These are phyloP conservation scores for Ceriops decandra DNA, from an alignment of 345 rosid genomes.

Conservation along the genomic window DNA sequence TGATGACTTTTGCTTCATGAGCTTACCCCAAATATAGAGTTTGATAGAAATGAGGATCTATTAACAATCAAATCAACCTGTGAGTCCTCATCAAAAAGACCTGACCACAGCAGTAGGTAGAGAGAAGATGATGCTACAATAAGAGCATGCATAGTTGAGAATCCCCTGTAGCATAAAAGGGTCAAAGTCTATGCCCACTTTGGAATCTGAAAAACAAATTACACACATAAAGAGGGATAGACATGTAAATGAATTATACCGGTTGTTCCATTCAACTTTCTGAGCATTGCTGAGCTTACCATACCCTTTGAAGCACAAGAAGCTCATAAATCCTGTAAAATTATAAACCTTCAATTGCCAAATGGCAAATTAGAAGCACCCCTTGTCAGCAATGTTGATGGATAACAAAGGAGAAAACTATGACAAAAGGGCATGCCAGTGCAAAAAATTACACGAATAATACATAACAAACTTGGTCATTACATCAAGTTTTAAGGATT, in stretches of 20 bases:
- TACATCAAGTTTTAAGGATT: neutral
- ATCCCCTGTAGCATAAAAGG: conserved; percentile 52
- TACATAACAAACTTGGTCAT: neutral
- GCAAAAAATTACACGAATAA: neutral
- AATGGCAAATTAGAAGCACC: conserved; percentile 9
- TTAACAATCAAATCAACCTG: conserved; percentile 45
- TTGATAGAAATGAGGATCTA: conserved; percentile 51
- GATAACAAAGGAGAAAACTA: neutral
- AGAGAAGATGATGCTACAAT: conserved; percentile 56
- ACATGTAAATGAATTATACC: conserved; percentile 34
- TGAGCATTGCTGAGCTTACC: conserved; percentile 44
- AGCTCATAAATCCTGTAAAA: conserved; percentile 51
- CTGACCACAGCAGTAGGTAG: conserved; percentile 56
- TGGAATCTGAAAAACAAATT: neutral
- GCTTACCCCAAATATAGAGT: conserved; percentile 65
- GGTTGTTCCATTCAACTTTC: conserved; percentile 79
- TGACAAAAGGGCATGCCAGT: neutral
- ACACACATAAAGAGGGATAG: neutral
- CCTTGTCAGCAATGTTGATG: neutral
- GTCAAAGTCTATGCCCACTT: conserved; percentile 2
- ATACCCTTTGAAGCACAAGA: conserved; percentile 47
- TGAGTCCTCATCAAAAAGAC: conserved; percentile 52
- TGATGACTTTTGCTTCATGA: neutral
- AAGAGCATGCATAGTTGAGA: conserved; percentile 82
- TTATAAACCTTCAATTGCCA: conserved; percentile 56